Base-by-base conservation (phyloP, 2,329 filamentous ascomycete genomes). In the Penicillium rolfsii region DNA sequence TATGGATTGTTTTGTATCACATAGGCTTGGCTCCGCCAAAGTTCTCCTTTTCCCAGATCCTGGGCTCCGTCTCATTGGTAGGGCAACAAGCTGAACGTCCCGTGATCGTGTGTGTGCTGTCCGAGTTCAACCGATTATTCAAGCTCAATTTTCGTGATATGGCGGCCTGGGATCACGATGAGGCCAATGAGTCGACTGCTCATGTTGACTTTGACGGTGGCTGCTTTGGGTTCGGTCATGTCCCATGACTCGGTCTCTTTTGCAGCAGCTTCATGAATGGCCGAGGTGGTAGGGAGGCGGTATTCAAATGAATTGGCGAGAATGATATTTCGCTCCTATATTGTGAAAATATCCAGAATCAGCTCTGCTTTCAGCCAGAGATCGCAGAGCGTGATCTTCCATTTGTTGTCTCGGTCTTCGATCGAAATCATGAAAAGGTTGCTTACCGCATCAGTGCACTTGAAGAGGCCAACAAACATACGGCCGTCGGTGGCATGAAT, bases 371-470 rank as follows among this genome's bases (percentile, higher is more conserved):
- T 22, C 19, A 46, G 40, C 7, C 24, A 33, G 4, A 22, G 19
- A 26, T 19, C 5, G 5, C 19, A 9, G 7, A 45, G 24, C n/a
- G 28, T 33, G 35, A 7, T 33, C 46, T 33, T 14, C n/a, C 28
- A 14, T 16, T n/a, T 19, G 46, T 28, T 12, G 5, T n/a, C 22
- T 52, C 35, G 28, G 19, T 48, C 50, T 49, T 12, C 50, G 52
- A 55, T 38, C 55, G 33, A 50, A 36, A 33, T 48, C 54, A 61
- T 58, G n/a, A 40, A 33, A 19, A 52, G 41, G 54, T 43, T 52
- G 82, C 85, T 54, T 80, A 96, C 93, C 61, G 90, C 87, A 81
- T 99, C 95, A 33, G 93, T 97, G 81, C 95, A 99, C 78, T 96
- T 97, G 79, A 99, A 91, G 65, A 88, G 84, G 22, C 95, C 95